Conservation (phyloP, 2,329 filamentous ascomycete genomes). For the Trichoderma atroviride region DNA sequence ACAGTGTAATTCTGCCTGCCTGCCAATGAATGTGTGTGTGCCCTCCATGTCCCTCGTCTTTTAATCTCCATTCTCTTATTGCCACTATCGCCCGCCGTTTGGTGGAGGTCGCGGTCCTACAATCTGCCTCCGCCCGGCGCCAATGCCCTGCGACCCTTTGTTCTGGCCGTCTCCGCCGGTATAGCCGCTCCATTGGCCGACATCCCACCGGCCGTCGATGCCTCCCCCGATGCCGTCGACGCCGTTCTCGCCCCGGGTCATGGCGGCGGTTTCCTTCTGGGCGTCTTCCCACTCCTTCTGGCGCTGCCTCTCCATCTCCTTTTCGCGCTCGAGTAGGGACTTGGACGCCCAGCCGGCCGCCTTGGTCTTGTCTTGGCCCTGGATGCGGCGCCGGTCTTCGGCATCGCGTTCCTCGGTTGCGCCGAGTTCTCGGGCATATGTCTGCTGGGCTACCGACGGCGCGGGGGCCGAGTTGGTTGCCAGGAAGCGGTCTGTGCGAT, state of each 20-base stretch:
- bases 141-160: conserved; percentile 64
- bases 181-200: conserved; percentile 73
- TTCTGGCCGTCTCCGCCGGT: conserved; percentile 78
- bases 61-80: neutral
- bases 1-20: neutral
- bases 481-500: conserved; percentile 61
- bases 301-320: conserved; percentile 76
- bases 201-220: conserved; percentile 71
- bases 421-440: conserved; percentile 58
- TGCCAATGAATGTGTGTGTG: neutral
- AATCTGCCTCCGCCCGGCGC: conserved; percentile 73
- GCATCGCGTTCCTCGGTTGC: conserved; percentile 63
- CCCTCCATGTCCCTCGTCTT: neutral
- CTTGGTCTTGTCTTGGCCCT: conserved; percentile 63
- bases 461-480: conserved; percentile 56
- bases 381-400: conserved; percentile 62
- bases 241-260: conserved; percentile 49
- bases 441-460: conserved; percentile 45
- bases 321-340: conserved; percentile 75
- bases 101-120: conserved; percentile 74
- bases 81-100: conserved; percentile 37
- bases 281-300: conserved; percentile 80
- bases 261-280: conserved; percentile 65
- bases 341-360: conserved; percentile 66
- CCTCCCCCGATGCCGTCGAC: conserved; percentile 69